These are phyloP conservation scores for Cercospora zeae-maydis DNA, from an alignment of 2,329 filamentous ascomycete species.

Conservation along the genomic window DNA sequence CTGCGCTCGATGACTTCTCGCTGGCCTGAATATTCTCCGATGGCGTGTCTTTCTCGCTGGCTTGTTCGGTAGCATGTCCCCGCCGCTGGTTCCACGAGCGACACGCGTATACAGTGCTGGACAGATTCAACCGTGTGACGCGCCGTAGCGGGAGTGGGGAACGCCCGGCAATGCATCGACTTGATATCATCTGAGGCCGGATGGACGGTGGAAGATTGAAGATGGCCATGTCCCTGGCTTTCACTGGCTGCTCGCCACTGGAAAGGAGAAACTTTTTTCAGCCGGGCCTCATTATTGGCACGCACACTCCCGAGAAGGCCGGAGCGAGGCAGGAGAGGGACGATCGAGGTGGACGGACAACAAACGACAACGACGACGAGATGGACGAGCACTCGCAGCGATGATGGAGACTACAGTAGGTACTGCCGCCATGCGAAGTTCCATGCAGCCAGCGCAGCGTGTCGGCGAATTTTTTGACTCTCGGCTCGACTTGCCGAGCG, in stretches of 20 bases:
- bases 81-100: neutral
- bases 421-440: neutral
- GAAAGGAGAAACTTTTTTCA: neutral
- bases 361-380: neutral
- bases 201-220: conserved; percentile 10
- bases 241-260: neutral
- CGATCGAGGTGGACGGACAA: neutral
- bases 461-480: neutral
- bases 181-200: conserved; percentile 11
- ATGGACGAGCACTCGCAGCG: neutral
- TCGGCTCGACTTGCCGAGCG: neutral
- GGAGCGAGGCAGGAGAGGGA: neutral
- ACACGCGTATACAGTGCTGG: neutral
- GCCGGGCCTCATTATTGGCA: neutral
- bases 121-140: neutral
- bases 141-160: neutral
- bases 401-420: neutral
- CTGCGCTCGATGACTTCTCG: neutral
- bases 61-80: conserved; percentile 4
- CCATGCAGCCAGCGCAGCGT: neutral
- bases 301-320: neutral
- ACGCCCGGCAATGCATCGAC: neutral
- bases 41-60: conserved; percentile 1
- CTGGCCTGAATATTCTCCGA: neutral
- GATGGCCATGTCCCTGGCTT: conserved; percentile 1